Conservation (phyloP, 2,329 filamentous ascomycete genomes). For the Scortechinia acanthostroma region DNA sequence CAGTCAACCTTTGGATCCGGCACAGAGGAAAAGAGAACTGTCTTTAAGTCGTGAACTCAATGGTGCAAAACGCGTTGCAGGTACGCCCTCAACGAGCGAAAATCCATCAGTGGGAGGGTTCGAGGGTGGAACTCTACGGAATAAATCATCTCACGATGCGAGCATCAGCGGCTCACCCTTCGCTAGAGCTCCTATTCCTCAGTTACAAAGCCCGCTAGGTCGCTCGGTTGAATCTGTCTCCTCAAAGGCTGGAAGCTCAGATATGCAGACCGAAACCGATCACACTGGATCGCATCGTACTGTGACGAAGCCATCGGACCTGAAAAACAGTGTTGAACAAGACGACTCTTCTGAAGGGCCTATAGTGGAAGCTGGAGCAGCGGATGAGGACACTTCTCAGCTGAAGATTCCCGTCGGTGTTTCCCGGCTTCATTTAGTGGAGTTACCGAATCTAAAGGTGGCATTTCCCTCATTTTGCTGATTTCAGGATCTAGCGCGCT, state of each 20-base stretch:
- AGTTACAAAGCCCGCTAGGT: background rate
- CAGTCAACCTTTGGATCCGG: too few relatives aligned
- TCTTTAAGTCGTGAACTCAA: too few relatives aligned
- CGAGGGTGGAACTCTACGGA: background rate
- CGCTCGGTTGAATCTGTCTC: background rate
- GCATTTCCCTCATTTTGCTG: conserved; percentile 11
- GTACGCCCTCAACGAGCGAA: too few relatives aligned
- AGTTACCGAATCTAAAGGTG: conserved; percentile 35
- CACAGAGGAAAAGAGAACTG: too few relatives aligned
- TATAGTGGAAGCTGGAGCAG: too few relatives aligned
- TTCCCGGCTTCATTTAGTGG: conserved; percentile 56
- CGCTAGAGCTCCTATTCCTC: background rate
- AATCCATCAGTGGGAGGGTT: too few relatives aligned
- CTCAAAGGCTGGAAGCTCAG: background rate
- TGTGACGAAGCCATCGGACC: background rate
- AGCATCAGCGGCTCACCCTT: conserved; percentile 2
- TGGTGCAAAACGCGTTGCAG: too few relatives aligned
- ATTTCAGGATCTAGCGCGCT: conserved; percentile 34
- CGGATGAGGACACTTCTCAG: conserved; percentile 12
- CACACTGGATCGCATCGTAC: background rate
- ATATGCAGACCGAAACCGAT: background rate
- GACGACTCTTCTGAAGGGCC: background rate
- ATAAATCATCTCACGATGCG: background rate
- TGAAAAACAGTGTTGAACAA: background rate
- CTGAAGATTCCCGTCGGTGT: conserved; percentile 52